Conservation (phyloP, 345 rosid genomes). For the Eucalyptus paniculata region DNA sequence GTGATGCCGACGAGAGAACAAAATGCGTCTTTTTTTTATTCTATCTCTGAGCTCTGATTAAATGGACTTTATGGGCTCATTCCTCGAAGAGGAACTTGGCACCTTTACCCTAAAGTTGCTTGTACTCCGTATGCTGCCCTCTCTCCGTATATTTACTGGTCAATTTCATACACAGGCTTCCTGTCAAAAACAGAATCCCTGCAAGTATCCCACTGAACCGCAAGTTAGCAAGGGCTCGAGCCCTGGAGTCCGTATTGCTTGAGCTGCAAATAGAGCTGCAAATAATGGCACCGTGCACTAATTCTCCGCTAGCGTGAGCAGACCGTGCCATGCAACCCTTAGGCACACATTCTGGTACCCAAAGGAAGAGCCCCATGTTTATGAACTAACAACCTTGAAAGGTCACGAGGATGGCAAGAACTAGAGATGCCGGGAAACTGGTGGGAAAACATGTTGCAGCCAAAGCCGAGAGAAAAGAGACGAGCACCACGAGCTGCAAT, state of each 20-base stretch:
- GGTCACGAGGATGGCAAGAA: constrained; percentile 43
- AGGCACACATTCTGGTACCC: constrained; percentile 63
- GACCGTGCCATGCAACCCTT: constrained; percentile 32
- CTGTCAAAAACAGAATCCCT: constrained; percentile 44
- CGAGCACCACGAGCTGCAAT: constrained; percentile 55
- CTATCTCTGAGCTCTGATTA: not conserved
- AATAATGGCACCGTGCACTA: constrained; percentile 37
- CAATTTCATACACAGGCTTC: constrained; percentile 35
- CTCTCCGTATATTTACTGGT: constrained; percentile 10
- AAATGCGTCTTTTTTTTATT: not conserved
- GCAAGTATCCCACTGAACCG: constrained; percentile 81
- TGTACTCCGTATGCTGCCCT: constrained; percentile 15
- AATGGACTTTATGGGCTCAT: not conserved
- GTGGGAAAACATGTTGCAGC: constrained; percentile 31
- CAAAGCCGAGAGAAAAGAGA: constrained; percentile 43
- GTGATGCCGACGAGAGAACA: not conserved
- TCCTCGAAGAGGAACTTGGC: constrained; percentile 5
- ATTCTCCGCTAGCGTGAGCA: not conserved
- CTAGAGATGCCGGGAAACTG: constrained; percentile 36
- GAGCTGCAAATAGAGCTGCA: constrained; percentile 51
- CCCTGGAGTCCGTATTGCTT: constrained; percentile 39
- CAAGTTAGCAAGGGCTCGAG: constrained; percentile 64
- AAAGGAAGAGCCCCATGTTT: constrained; percentile 37
- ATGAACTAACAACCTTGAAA: constrained; percentile 48
- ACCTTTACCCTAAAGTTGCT: constrained; percentile 20